Base-by-base conservation (phyloP, 805 yeast species). In the Suhomyces kilbournensis region DNA sequence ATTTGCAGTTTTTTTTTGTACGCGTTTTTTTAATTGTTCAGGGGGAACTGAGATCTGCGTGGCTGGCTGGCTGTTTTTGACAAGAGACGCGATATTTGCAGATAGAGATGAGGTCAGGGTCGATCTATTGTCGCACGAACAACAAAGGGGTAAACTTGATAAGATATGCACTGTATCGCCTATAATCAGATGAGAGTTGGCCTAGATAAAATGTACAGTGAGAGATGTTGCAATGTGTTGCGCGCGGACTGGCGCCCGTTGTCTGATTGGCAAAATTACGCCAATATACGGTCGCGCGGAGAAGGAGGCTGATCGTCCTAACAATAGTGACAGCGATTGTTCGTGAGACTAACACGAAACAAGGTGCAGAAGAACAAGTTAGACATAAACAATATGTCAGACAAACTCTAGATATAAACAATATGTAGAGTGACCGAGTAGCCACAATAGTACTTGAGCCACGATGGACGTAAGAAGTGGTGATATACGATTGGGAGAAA, bases 21-120 rank as follows among this genome's bases (percentile, higher is more conserved):
- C 50, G 50, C 50, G 50, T 48, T 40, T 38, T 38, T 38, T 38
- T 48, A 4, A 48, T 48, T 48, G 50, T 48, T 38, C 40, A 17
- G 48, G 30, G 44, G 44, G 17, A 20, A 42, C 23, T 14, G 15
- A 42, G 44, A 23, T 20, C 44, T 42, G 30, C 42, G 23, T 38
- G 42, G 42, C 42, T 38, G 42, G 42, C 42, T 38, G 23, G 23
- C 23, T 19, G 23, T 23, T 12, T 15, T 8, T 17, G 17, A 38
- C 22, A 38, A 8, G 20, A 38, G 42, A 38, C 42, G 42, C 42
- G 42, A 38, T 38, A 17, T 19, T n/a, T n/a, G 35, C 35, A 32
- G 35, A 8, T 32, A 6, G 17, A 32, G 35, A 30, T 32, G 35
- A n/a, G 35, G 17, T n/a, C 10, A 6, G 17, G 35, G 35, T n/a